Base-by-base conservation (phyloP, 2,329 filamentous ascomycete species). In the Epichloe uncinata region DNA sequence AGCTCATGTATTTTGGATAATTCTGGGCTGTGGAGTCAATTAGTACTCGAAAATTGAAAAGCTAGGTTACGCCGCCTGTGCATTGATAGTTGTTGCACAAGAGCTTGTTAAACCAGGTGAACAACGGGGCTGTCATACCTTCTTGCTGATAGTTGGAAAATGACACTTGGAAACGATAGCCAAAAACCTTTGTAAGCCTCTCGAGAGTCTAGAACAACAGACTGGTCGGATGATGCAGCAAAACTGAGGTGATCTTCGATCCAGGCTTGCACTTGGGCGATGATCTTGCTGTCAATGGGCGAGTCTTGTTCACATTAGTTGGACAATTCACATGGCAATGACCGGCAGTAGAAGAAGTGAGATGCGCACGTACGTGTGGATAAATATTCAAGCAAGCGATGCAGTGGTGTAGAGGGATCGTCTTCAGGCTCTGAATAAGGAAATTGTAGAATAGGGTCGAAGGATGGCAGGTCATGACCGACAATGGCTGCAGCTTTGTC, bases 141-240 rank as follows among this genome's bases (percentile, higher is more conserved):
- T 50, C 70, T 66, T 35, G 49, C 55, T 34, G 53, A 51, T 38
- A 67, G 54, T 26, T 62, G 56, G 6, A 55, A 46, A 16, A 79
- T 65, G 9, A 81, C 56, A 0, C 74, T 71, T 0, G 79, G 76
- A 26, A 82, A 66, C 3, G 60, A 53, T 34, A 61, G 55, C 79
- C 79, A 83, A 54, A 82, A 74, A 3, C 65, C 58, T 35, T 60
- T 66, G 51, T 79, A 65, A 34, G 66, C 64, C 15, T 61, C 62
- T 50, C 69, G 74, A 2, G 71, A 70, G 26, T 72, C 64, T n/a
- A 69, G 59, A 5, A 71, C 65, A 3, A 58, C 56, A 11, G 64
- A 59, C 22, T 62, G 58, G 3, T 67, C 57, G 16, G 65, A 63
- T 18, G 57, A 56, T 35, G 57, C 60, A 36, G 68, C 66, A 55